phyloP scores from a whole-genome alignment of 148 eudicot genomes.

The Nepenthes gracilis region DNA sequence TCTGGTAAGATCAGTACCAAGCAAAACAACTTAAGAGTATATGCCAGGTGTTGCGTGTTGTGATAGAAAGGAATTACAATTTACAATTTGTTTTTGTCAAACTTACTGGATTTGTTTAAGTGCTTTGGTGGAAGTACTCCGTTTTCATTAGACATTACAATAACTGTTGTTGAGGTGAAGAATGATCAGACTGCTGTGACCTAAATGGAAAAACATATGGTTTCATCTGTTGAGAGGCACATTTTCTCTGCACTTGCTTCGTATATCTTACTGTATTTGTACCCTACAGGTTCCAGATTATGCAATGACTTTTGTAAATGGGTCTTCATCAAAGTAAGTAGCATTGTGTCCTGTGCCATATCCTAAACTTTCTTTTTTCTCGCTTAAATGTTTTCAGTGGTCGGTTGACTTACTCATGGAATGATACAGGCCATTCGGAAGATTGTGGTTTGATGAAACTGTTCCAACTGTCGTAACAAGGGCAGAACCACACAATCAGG shows the following conservation, averaged over 20 bases:
- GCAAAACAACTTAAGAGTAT: neutral
- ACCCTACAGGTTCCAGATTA: conserved; percentile 60
- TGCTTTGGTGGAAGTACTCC: no score
- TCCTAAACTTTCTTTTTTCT: neutral
- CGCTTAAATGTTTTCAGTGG: neutral
- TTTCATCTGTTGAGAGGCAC: no score
- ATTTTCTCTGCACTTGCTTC: no score
- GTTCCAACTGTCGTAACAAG: conserved; percentile 79
- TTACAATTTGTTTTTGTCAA: no score
- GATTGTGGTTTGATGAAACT: conserved; percentile 86
- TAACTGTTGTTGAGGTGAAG: no score
- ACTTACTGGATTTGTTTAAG: no score
- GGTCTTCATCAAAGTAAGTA: conserved; percentile 62
- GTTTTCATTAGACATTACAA: no score
- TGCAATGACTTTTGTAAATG: conserved; percentile 55
- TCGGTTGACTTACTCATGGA: neutral
- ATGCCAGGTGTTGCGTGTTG: neutral
- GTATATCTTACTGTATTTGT: no score
- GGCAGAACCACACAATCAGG: conserved; percentile 91
- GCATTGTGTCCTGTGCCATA: neutral
- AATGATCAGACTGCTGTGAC: no score
- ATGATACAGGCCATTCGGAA: conserved; percentile 63
- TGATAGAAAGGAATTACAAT: neutral
- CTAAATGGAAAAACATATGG: no score
- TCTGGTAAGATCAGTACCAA: conserved; percentile 31